Conservation (phyloP, 2,329 filamentous ascomycete genomes). For the Scytalidium sp. region DNA sequence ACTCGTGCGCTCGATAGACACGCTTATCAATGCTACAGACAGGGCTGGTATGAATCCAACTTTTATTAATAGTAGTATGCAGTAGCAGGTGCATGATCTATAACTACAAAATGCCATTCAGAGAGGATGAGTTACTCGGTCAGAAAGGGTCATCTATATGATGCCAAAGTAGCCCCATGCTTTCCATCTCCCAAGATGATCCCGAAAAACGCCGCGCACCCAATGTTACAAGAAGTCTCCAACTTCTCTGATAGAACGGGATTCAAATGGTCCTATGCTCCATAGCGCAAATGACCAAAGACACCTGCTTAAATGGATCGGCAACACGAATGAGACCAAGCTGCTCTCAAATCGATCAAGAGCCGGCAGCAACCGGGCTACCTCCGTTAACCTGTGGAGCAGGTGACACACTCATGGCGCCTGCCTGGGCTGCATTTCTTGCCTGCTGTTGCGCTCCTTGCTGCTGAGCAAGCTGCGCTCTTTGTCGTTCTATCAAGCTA, state of each 20-base stretch:
- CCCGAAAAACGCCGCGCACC: not conserved
- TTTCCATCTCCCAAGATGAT: not conserved
- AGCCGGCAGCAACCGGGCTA: conserved; percentile 18
- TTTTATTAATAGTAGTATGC: not conserved
- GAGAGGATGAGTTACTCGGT: not conserved
- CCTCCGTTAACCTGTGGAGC: conserved; percentile 20
- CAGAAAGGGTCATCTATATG: not conserved
- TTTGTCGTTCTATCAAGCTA: conserved; percentile 32
- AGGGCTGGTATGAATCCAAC: not conserved
- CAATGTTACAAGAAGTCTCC: not conserved
- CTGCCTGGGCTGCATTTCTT: conserved; percentile 23
- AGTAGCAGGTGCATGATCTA: not conserved
- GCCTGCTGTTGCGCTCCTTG: conserved; percentile 26
- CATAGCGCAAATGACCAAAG: not conserved
- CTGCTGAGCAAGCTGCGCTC: conserved; percentile 31
- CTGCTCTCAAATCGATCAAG: not conserved
- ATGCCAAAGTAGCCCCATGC: not conserved
- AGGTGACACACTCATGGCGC: conserved; percentile 18
- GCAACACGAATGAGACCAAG: not conserved
- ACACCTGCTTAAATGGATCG: not conserved
- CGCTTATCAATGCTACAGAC: no score
- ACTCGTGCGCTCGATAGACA: no score
- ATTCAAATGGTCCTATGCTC: not conserved
- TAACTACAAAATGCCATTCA: not conserved
- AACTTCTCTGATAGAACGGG: not conserved